Conservation (phyloP, 2,329 filamentous ascomycete species). For the Fusarium nelsonii region DNA sequence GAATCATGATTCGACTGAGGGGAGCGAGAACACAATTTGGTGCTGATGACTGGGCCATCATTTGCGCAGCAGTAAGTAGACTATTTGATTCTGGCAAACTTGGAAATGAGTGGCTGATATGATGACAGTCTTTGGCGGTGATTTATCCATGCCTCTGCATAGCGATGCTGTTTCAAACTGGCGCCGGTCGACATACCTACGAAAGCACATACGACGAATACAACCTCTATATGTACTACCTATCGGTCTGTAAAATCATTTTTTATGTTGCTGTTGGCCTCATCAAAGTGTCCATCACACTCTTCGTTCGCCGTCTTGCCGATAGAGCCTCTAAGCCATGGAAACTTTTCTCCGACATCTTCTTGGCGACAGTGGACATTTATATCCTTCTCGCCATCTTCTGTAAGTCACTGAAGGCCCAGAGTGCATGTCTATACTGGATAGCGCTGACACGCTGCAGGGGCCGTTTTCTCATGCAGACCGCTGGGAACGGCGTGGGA, state of each 20-base stretch:
- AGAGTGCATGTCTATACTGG: fast-evolving
- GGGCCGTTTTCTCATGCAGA: constrained; percentile 19
- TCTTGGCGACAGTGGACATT: constrained; percentile 18
- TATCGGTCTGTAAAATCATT: constrained; percentile 15
- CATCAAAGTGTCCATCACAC: constrained; percentile 26
- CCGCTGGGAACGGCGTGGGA: constrained; percentile 14
- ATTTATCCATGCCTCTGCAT: constrained; percentile 23
- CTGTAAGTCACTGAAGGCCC: not conserved
- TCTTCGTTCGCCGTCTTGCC: constrained; percentile 25
- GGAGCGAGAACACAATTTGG: constrained; percentile 12
- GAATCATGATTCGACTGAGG: constrained; percentile 14
- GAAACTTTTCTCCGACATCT: constrained; percentile 26
- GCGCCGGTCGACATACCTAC: constrained; percentile 21
- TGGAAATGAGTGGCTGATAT: not conserved
- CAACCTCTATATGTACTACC: constrained; percentile 25
- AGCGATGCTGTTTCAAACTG: constrained; percentile 20
- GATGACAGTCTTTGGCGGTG: constrained; percentile 2
- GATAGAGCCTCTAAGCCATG: constrained; percentile 20
- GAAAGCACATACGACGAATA: constrained; percentile 25
- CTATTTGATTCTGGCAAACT: too few relatives aligned
- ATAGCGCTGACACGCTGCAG: not conserved
- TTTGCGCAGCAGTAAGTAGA: constrained; percentile 18
- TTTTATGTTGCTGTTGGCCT: constrained; percentile 25
- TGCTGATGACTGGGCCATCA: constrained; percentile 25
- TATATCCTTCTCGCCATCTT: constrained; percentile 28